Base-by-base conservation (phyloP, 257 asterid genomes). In the Solanum bukasovii region DNA sequence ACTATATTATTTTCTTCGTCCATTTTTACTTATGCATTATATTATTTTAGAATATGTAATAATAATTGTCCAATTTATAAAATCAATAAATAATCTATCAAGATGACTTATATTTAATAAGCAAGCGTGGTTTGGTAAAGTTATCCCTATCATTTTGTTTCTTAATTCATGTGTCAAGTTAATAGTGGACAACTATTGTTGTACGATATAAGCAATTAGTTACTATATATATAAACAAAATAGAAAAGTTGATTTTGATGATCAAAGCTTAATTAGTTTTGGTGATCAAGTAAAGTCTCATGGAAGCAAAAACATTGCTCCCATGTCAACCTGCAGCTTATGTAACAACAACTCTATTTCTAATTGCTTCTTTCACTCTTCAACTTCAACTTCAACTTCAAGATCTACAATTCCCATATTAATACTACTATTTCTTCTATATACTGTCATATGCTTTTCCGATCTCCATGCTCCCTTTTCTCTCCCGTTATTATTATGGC, bases 261-360 rank as follows among this genome's bases (percentile, higher is more conserved):
- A 79, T 31, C 33, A 31, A 31, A 31, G 33, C 33, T 31, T 31
- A 31, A 31, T 31, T 31, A 31, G 33, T 31, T 31, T 31, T 31
- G 33, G 33, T 31, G 33, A 31, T 25, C 9, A 25, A 67, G 35
- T 68, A 31, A 68, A 67, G 88, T 87, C 88, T 73, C n/a, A 40
- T 84, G 84, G 85, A 88, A 88, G 90, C 87, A 88, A 87, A 83
- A 83, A 3, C 63, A 84, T 61, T 52, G 37, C 85, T 75, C 89
- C 74, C 84, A 87, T 87, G 89, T 89, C 88, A 87, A 88, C 86
- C 83, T 56, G 40, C 89, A 82, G 38, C 89, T 23, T 13, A 6
- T 37, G 31, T 40, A 82, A 9, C 70, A 72, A 46, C 81, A 86
- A 49, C 63, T 89, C 88, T 87, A 37, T 52, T 56, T 35, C 75